Conservation (phyloP, 306 rosid species). For the Rosa rugosa region DNA sequence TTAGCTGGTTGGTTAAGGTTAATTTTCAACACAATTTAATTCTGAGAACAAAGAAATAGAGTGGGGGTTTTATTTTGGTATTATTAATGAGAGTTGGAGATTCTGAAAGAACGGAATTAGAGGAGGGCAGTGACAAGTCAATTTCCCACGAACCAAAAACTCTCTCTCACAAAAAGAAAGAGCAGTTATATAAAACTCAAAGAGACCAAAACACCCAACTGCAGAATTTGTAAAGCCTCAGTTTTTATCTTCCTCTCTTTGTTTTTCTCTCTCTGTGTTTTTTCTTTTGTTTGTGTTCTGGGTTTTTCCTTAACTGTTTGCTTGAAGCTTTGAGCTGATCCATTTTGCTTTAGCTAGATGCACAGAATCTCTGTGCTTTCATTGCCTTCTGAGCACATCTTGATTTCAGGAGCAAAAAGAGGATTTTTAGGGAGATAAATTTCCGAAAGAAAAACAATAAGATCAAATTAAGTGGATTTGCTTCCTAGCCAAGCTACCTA, state of each 20-base stretch:
- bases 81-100: not conserved
- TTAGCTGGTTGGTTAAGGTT: not conserved
- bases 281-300: not conserved
- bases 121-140: not conserved
- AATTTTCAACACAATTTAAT: not conserved
- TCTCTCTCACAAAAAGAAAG: not conserved
- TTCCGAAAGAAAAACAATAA: not conserved
- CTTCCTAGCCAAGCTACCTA: constrained; percentile 27
- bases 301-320: not conserved
- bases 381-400: not conserved
- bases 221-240: constrained; percentile 13
- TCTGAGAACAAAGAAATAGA: not conserved
- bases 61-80: not conserved
- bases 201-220: constrained; percentile 7
- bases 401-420: constrained; percentile 8
- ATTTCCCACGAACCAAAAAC: not conserved
- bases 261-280: not conserved
- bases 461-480: constrained; percentile 1
- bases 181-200: constrained; percentile 10
- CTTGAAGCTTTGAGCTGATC: not conserved
- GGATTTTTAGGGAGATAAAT: constrained; percentile 17
- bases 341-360: constrained; percentile 2
- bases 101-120: constrained; percentile 5
- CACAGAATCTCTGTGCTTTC: not conserved
- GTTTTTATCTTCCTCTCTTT: not conserved